Conservation (phyloP, 768 basidiomycete species). For the Trametopsis cervina region DNA sequence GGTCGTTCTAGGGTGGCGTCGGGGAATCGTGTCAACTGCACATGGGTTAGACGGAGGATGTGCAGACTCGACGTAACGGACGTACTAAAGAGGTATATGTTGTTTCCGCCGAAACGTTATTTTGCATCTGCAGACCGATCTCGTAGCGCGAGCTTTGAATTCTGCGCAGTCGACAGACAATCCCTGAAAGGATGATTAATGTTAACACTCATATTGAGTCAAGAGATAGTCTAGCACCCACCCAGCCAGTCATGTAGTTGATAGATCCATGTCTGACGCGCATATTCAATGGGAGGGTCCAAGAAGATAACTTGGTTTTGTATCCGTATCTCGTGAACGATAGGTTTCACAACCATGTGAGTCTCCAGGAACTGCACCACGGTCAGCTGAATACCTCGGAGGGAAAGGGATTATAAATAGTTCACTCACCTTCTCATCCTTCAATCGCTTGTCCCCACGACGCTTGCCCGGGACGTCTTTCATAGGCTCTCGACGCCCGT, state of each 20-base stretch:
- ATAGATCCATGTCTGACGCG: constrained; percentile 82
- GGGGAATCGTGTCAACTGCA: constrained; percentile 65
- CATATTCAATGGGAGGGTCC: constrained; percentile 95
- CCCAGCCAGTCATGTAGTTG: constrained; percentile 90
- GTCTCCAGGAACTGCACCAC: constrained; percentile 56
- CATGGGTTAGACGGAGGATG: not conserved
- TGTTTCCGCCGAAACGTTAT: constrained; percentile 51
- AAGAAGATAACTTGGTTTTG: constrained; percentile 98
- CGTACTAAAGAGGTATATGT: constrained; percentile 81
- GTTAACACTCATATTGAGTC: not conserved
- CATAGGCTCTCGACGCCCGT: constrained; percentile 46
- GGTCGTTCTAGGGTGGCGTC: constrained; percentile 74
- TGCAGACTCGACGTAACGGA: no score
- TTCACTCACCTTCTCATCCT: constrained; percentile 68
- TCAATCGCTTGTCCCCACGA: constrained; percentile 58
- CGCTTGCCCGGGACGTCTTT: constrained; percentile 61
- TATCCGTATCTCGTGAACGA: constrained; percentile 95
- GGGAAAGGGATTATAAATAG: not conserved
- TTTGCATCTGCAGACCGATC: constrained; percentile 90
- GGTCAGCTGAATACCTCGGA: not conserved
- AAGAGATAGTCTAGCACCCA: constrained; percentile 20
- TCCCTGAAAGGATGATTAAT: constrained; percentile 38
- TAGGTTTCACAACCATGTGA: constrained; percentile 72
- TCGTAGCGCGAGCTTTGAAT: constrained; percentile 97
- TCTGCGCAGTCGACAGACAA: constrained; percentile 79